These are phyloP conservation scores for Conoideocrella luteorostrata DNA, from an alignment of 2,329 filamentous ascomycete species.

Conservation along the genomic window DNA sequence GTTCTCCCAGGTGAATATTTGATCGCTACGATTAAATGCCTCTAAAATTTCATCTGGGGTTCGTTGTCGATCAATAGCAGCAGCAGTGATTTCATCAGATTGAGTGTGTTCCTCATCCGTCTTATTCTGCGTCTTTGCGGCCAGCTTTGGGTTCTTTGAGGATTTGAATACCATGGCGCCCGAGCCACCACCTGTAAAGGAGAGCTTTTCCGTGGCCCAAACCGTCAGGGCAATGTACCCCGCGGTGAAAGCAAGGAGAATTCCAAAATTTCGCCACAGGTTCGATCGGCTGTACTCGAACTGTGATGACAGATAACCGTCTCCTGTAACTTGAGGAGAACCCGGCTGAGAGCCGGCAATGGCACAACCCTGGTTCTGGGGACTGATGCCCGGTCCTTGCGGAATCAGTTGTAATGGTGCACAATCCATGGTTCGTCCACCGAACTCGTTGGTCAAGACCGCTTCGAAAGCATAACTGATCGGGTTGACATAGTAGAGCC, in stretches of 20 bases:
- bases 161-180: constrained; percentile 64
- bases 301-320: constrained; percentile 44
- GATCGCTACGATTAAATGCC: constrained; percentile 49
- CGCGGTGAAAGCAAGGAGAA: constrained; percentile 64
- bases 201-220: constrained; percentile 58
- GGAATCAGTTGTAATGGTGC: constrained; percentile 39
- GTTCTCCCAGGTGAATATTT: constrained; percentile 63
- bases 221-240: constrained; percentile 69
- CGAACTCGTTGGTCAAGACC: constrained; percentile 62
- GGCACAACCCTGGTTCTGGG: constrained; percentile 43
- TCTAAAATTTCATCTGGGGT: constrained; percentile 31
- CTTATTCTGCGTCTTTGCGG: neutral
- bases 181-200: constrained; percentile 55
- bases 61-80: constrained; percentile 2
- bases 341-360: constrained; percentile 43
- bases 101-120: constrained; percentile 15
- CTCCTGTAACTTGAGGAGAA: constrained; percentile 37
- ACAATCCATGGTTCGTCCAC: constrained; percentile 38
- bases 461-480: constrained; percentile 61
- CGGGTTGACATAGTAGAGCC: constrained; percentile 62
- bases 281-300: constrained; percentile 49
- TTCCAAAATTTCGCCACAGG: constrained; percentile 67
- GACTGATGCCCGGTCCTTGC: constrained; percentile 31
- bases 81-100: neutral
- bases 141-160: constrained; percentile 15